These are phyloP conservation scores for Penicillium daleae DNA, from an alignment of 495 filamentous ascomycete genomes.

Conservation along the genomic window DNA sequence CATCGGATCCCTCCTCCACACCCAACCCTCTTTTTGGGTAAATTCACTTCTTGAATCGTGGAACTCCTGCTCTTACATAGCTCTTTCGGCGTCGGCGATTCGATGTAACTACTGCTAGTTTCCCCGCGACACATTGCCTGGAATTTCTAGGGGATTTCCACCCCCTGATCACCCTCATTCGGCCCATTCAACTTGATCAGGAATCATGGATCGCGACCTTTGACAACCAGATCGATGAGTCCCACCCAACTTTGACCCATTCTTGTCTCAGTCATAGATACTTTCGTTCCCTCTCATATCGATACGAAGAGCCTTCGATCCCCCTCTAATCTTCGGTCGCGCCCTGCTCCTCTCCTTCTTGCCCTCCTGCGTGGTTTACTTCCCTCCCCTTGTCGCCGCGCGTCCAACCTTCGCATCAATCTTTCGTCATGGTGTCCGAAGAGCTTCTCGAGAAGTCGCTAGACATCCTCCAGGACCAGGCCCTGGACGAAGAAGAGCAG, in stretches of 20 bases:
- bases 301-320: background rate
- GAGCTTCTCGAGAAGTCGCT: conserved; percentile 89
- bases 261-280: background rate
- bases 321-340: background rate
- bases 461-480: conserved; percentile 80
- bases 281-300: background rate
- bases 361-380: conserved; percentile 7
- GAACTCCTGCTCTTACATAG: background rate
- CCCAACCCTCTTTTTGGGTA: background rate
- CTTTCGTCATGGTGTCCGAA: conserved; percentile 78
- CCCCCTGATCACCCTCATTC: conserved; percentile 18
- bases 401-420: conserved; percentile 1
- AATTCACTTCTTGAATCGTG: background rate
- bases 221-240: conserved; percentile 16
- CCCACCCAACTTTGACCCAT: conserved; percentile 2
- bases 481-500: conserved; percentile 91
- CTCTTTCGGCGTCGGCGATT: conserved; percentile 21
- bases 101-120: conserved; percentile 39
- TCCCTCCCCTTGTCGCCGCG: conserved; percentile 16
- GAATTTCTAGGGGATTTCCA: conserved; percentile 8
- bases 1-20: conserved; percentile 7
- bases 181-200: conserved; percentile 15
- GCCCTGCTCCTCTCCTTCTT: background rate
- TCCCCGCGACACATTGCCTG: conserved; percentile 19
- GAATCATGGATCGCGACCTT: conserved; percentile 20